phyloP scores from a whole-genome alignment of 306 rosid genomes.

The Ceratonia siliqua region DNA sequence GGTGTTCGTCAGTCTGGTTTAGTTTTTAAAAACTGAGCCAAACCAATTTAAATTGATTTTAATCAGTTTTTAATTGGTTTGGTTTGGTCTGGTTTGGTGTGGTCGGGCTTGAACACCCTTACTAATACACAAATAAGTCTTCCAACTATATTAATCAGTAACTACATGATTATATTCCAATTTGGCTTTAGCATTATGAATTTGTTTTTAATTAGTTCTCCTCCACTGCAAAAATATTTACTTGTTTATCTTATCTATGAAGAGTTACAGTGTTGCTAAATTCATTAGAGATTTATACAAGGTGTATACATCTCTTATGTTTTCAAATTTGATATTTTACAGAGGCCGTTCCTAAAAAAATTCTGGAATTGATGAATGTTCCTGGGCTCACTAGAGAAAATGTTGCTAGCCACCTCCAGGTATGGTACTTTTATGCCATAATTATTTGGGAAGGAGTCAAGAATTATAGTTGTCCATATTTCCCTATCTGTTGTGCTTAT shows the following conservation, averaged over 20 bases:
- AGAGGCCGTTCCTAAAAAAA: slow-evolving; percentile 99
- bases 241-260: background rate
- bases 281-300: background rate
- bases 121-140: background rate
- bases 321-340: slow-evolving; percentile 35
- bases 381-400: slow-evolving; percentile 99
- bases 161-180: slow-evolving; percentile 3
- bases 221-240: background rate
- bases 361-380: slow-evolving; percentile 96
- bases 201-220: slow-evolving; percentile 8
- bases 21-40: too few species aligned
- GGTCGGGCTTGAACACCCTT: too few species aligned
- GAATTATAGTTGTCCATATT: background rate
- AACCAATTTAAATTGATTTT: too few species aligned
- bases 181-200: background rate
- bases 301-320: background rate
- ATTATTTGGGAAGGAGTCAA: background rate
- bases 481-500: slow-evolving; percentile 14
- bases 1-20: too few species aligned
- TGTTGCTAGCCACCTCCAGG: slow-evolving; percentile 99
- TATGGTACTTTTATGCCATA: slow-evolving; percentile 26
- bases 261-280: background rate
- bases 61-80: too few species aligned
- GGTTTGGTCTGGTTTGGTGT: too few species aligned
- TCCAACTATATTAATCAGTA: background rate